Evolutionary conservation across 345 rosid genomes (phyloP).

Genomic region (Camelina laxa): DNA sequence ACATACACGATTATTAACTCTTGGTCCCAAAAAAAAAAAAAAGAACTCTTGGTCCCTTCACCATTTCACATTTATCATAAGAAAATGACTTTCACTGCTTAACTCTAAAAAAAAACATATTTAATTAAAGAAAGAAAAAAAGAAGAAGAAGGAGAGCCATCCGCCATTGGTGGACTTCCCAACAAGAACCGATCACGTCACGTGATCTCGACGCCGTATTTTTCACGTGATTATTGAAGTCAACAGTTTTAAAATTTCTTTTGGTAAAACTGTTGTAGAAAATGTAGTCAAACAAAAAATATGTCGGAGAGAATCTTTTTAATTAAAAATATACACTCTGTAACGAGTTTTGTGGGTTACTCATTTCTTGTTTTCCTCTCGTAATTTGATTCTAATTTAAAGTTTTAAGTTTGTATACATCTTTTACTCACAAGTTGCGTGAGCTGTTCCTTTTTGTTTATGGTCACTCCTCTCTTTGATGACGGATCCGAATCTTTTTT

Average conservation of each 20-base stretch:
- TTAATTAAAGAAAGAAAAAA: no score
- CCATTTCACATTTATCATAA: neutral
- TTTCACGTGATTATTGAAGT: slow-evolving; percentile 8
- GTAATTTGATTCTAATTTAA: neutral
- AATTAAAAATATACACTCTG: neutral
- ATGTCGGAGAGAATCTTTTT: slow-evolving; percentile 6
- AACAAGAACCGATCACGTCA: neutral
- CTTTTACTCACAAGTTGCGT: neutral
- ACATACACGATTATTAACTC: no score
- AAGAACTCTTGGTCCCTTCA: neutral
- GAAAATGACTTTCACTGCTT: neutral
- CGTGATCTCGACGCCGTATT: neutral
- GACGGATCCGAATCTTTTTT: slow-evolving; percentile 6
- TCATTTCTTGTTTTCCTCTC: neutral
- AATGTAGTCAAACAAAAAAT: slow-evolving; percentile 25
- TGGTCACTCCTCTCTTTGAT: neutral
- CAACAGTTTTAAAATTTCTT: neutral
- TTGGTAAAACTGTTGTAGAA: neutral
- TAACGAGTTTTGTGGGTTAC: neutral
- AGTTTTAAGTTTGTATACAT: neutral
- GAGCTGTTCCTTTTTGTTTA: neutral
- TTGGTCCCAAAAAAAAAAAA: neutral
- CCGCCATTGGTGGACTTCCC: neutral
- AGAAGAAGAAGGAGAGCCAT: neutral
- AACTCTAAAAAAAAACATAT: no score